Evolutionary conservation across 352 stramenopile species (phyloP).

Genomic region (Phytophthora cactorum): DNA sequence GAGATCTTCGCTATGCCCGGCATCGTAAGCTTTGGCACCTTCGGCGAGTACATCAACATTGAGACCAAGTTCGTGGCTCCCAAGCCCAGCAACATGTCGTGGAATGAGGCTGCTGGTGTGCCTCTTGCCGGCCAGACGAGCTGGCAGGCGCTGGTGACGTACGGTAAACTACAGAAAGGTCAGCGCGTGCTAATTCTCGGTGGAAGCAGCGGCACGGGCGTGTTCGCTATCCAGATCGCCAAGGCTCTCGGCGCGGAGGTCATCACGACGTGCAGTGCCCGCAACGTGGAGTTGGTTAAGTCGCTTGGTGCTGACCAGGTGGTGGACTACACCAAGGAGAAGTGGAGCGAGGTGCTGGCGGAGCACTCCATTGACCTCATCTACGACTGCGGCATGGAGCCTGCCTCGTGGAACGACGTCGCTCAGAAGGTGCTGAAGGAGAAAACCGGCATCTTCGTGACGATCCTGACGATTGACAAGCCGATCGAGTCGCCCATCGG

Average conservation of each 20-base stretch:
- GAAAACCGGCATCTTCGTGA: conserved; percentile 46
- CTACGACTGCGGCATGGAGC: conserved; percentile 32
- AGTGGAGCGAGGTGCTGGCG: conserved; percentile 47
- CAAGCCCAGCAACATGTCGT: conserved; percentile 51
- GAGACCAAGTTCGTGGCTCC: conserved; percentile 30
- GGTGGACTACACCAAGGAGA: conserved; percentile 57
- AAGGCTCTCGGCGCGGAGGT: conserved; percentile 43
- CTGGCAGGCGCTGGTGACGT: conserved; percentile 39
- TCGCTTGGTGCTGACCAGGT: conserved; percentile 54
- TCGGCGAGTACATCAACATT: conserved; percentile 51
- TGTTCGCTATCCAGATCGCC: conserved; percentile 66
- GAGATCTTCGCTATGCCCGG: conserved; percentile 37
- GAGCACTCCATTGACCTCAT: conserved; percentile 41
- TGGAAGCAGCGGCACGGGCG: conserved; percentile 62
- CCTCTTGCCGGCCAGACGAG: conserved; percentile 37
- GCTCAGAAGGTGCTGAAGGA: conserved; percentile 49
- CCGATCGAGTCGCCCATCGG: conserved; percentile 63
- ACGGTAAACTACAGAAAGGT: conserved; percentile 36
- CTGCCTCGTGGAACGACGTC: conserved; percentile 37
- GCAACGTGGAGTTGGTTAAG: conserved; percentile 50
- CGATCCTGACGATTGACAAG: conserved; percentile 37
- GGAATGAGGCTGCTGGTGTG: conserved; percentile 41
- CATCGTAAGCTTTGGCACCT: conserved; percentile 9
- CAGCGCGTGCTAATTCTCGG: conserved; percentile 48
- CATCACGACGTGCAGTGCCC: conserved; percentile 44